phyloP scores from a whole-genome alignment of 2,329 filamentous ascomycete species.

The Trematosphaeria pertusa region DNA sequence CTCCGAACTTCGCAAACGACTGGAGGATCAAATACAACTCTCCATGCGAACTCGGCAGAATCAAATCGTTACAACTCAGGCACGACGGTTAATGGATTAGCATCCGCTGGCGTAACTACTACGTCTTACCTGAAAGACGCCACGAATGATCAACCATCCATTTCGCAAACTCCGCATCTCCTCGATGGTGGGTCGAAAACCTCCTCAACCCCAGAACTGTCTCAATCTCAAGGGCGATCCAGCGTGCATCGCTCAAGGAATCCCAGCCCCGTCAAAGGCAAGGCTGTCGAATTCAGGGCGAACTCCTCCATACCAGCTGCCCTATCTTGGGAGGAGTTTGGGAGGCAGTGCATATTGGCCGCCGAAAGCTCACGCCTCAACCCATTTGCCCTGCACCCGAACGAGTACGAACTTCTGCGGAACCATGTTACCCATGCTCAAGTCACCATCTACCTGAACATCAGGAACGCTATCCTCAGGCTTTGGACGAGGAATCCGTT shows the following conservation, averaged over 20 bases:
- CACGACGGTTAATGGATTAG: slow-evolving; percentile 17
- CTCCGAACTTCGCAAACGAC: slow-evolving; percentile 26
- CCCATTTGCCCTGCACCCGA: slow-evolving; percentile 83
- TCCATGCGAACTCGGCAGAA: slow-evolving; percentile 15
- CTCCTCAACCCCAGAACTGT: slow-evolving; percentile 42
- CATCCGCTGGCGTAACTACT: slow-evolving; percentile 12
- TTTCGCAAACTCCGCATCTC: slow-evolving; percentile 31
- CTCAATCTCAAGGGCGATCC: slow-evolving; percentile 29
- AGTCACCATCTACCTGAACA: slow-evolving; percentile 94
- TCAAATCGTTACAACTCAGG: slow-evolving; percentile 18
- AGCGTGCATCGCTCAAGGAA: slow-evolving; percentile 28
- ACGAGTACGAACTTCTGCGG: slow-evolving; percentile 82
- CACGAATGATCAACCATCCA: slow-evolving; percentile 21
- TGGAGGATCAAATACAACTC: slow-evolving; percentile 18
- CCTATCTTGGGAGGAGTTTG: slow-evolving; percentile 77
- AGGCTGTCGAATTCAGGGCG: slow-evolving; percentile 52
- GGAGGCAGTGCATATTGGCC: slow-evolving; percentile 87
- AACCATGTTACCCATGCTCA: slow-evolving; percentile 85
- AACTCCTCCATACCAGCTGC: slow-evolving; percentile 84
- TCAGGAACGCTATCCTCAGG: slow-evolving; percentile 90
- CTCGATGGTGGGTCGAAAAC: slow-evolving; percentile 31
- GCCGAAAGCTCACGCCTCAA: slow-evolving; percentile 89
- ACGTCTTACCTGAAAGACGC: slow-evolving; percentile 18
- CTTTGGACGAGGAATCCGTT: slow-evolving; percentile 89
- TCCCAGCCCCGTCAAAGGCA: slow-evolving; percentile 29